Evolutionary conservation across 768 basidiomycete genomes (phyloP).

Genomic region (Sutorius australiensis): DNA sequence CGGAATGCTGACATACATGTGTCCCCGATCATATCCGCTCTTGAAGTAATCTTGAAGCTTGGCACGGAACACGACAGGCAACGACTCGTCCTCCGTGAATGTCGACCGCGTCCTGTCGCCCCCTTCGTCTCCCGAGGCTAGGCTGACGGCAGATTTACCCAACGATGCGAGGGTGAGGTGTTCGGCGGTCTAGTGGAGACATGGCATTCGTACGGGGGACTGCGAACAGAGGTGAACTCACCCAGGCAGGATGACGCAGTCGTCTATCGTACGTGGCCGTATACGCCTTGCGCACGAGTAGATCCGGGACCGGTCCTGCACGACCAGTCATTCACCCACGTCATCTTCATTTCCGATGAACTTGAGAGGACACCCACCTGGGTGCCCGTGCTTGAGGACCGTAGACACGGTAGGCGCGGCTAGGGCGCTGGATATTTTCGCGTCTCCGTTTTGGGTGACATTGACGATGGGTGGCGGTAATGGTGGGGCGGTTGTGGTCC

Average conservation of each 20-base stretch:
- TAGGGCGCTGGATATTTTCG: conserved; percentile 38
- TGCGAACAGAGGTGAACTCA: conserved; percentile 31
- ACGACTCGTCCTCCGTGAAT: conserved; percentile 78
- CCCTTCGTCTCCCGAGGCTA: conserved; percentile 34
- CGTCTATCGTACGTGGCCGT: conserved; percentile 88
- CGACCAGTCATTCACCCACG: conserved; percentile 2
- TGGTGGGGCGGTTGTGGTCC: conserved; percentile 8
- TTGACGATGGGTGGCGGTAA: conserved; percentile 39
- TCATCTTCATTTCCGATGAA: not conserved
- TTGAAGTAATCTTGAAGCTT: conserved; percentile 84
- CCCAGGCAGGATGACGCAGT: conserved; percentile 91
- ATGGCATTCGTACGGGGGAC: not conserved
- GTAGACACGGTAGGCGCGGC: conserved; percentile 23
- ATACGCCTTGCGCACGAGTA: conserved; percentile 78
- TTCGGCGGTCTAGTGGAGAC: conserved; percentile 74
- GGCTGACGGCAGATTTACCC: conserved; percentile 41
- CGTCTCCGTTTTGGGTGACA: conserved; percentile 41
- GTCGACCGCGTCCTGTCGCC: conserved; percentile 73
- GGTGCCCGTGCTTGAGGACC: conserved; percentile 47
- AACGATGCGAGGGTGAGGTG: conserved; percentile 82
- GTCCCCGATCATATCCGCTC: conserved; percentile 94
- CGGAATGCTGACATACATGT: conserved; percentile 63
- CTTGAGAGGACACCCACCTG: conserved; percentile 13
- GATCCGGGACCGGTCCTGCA: conserved; percentile 81
- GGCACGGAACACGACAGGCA: conserved; percentile 78